These are phyloP conservation scores for Suillus variegatus DNA, from an alignment of 768 basidiomycete species.

Conservation along the genomic window DNA sequence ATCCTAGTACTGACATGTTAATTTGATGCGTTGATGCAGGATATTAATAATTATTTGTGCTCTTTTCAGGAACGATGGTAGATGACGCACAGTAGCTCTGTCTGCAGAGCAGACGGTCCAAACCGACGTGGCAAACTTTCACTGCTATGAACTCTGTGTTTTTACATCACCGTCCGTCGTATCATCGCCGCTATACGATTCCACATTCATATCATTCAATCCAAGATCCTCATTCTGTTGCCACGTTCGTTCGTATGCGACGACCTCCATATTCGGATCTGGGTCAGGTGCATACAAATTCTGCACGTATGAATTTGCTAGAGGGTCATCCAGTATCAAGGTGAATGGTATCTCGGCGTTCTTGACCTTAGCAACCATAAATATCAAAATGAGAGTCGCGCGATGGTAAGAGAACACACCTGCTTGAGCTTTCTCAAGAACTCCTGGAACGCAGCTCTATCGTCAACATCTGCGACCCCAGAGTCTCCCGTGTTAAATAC, in stretches of 20 bases:
- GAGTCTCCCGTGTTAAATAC: constrained; percentile 78
- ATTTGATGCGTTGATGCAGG: neutral
- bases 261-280: constrained; percentile 89
- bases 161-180: constrained; percentile 7
- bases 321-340: constrained; percentile 90
- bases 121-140: neutral
- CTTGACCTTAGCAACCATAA: constrained; percentile 56
- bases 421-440: constrained; percentile 80
- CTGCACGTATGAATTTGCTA: constrained; percentile 95
- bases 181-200: constrained; percentile 28
- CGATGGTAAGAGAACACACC: constrained; percentile 39
- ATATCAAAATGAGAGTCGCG: constrained; percentile 9
- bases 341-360: constrained; percentile 82
- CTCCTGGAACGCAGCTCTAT: constrained; percentile 61
- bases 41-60: neutral
- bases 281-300: constrained; percentile 95
- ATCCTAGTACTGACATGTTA: neutral
- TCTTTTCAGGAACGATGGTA: neutral
- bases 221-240: constrained; percentile 96
- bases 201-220: constrained; percentile 86
- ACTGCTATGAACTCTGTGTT: constrained; percentile 5
- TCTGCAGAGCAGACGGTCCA: neutral
- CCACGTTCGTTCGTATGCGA: constrained; percentile 79
- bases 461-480: constrained; percentile 36
- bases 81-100: neutral